Evolutionary conservation across 2,329 filamentous ascomycete species (phyloP).

Genomic region (Neocatenulostroma microsporum): DNA sequence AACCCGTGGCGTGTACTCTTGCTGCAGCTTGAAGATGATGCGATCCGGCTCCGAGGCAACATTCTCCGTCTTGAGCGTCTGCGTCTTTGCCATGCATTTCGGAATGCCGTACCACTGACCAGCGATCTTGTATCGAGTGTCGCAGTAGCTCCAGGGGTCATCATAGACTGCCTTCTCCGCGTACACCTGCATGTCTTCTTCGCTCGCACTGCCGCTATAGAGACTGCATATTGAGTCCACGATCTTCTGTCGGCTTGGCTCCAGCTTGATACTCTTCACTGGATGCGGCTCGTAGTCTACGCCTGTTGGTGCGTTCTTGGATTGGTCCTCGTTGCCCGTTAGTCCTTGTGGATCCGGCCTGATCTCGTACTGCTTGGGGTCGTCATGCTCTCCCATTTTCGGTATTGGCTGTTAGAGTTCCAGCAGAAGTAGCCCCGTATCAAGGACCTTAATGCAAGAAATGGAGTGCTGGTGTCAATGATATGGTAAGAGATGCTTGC

Average conservation of each 20-base stretch:
- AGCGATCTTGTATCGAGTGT: slow-evolving; percentile 45
- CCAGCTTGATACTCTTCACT: slow-evolving; percentile 28
- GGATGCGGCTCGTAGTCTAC: slow-evolving; percentile 40
- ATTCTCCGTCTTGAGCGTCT: slow-evolving; percentile 37
- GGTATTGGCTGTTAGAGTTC: too few species aligned
- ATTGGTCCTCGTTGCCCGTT: slow-evolving; percentile 21
- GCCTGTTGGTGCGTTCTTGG: slow-evolving; percentile 20
- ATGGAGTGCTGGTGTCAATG: too few species aligned
- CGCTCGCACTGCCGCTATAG: slow-evolving; percentile 41
- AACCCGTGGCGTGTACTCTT: slow-evolving; percentile 40
- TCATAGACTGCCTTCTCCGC: slow-evolving; percentile 41
- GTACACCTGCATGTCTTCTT: slow-evolving; percentile 45
- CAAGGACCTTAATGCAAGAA: too few species aligned
- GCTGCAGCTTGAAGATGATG: slow-evolving; percentile 43
- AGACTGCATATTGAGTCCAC: slow-evolving; percentile 37
- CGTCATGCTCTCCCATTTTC: slow-evolving; percentile 8
- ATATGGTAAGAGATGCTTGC: too few species aligned
- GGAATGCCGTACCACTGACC: slow-evolving; percentile 46
- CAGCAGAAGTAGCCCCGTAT: too few species aligned
- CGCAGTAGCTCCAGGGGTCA: slow-evolving; percentile 42
- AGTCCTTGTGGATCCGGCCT: slow-evolving; percentile 23
- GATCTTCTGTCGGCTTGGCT: slow-evolving; percentile 33
- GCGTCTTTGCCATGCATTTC: slow-evolving; percentile 34
- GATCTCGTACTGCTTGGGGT: slow-evolving; percentile 7
- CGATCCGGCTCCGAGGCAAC: slow-evolving; percentile 30